A percentile compares a stretch with the other conserved stretches of the same genome.
Conservation (phyloP, 2,329 filamentous ascomycete genomes). For the Alternaria sp. region DNA sequence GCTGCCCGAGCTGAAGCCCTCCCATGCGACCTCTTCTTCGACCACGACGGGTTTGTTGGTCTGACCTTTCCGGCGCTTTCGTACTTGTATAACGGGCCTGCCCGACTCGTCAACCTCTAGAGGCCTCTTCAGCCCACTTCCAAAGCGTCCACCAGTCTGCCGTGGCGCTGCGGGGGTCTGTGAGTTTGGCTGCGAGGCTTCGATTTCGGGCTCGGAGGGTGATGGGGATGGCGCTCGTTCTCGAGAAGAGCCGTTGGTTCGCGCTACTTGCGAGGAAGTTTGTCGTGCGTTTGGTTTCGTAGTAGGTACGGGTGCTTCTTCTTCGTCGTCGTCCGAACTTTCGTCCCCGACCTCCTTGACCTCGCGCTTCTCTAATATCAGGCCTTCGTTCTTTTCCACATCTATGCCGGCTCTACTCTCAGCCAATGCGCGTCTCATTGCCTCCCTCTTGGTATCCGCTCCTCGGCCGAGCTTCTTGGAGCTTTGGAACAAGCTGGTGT, state of each 20-base stretch:
- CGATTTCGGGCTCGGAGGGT: conserved; percentile 19
- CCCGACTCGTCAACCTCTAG: conserved; percentile 81
- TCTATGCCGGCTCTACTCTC: conserved; percentile 71
- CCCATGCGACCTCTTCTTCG: conserved; percentile 63
- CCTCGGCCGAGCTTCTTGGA: conserved; percentile 74
- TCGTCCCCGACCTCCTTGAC: conserved; percentile 31
- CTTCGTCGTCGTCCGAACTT: conserved; percentile 23
- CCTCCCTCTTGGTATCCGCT: conserved; percentile 73
- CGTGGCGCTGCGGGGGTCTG: conserved; percentile 1
- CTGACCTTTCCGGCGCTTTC: conserved; percentile 70
- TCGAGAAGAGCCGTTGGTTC: background rate
- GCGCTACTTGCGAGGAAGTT: background rate
- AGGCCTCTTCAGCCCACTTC: conserved; percentile 85
- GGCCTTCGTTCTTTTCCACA: conserved; percentile 58
- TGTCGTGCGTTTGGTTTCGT: background rate
- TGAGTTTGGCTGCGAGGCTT: conserved; percentile 6
- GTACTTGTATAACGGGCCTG: conserved; percentile 80
- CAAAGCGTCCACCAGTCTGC: conserved; percentile 51
- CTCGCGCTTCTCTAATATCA: conserved; percentile 59
- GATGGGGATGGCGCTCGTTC: conserved; percentile 27
- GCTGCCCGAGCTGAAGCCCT: conserved; percentile 64
- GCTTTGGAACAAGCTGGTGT: conserved; percentile 81
- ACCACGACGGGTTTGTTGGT: conserved; percentile 39
- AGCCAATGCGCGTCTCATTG: conserved; percentile 66
- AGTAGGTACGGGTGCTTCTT: background rate